These are phyloP conservation scores for Leptodermis oblonga DNA, from an alignment of 257 asterid genomes.

Conservation along the genomic window DNA sequence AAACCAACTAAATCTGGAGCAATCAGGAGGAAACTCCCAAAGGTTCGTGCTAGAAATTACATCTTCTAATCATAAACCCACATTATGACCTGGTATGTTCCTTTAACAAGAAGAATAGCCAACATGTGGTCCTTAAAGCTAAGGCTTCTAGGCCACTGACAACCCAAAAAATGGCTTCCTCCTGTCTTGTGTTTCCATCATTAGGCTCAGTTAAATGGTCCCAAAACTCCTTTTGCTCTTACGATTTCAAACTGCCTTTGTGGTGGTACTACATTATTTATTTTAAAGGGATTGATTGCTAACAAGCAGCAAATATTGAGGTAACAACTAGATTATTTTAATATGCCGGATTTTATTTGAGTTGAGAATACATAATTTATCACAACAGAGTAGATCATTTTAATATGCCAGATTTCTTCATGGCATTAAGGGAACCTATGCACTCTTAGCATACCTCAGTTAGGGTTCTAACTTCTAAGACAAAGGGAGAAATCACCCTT, in stretches of 20 bases:
- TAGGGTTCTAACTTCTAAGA: not conserved
- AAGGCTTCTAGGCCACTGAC: not conserved
- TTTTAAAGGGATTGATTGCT: not conserved
- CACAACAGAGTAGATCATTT: not conserved
- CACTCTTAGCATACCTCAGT: not conserved
- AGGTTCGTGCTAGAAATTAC: conserved; percentile 42
- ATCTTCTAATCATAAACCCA: conserved; percentile 7
- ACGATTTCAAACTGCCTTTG: not conserved
- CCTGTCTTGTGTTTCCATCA: not conserved
- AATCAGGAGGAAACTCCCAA: conserved; percentile 51
- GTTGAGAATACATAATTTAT: not conserved
- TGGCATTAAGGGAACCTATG: not conserved
- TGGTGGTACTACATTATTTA: not conserved
- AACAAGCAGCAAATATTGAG: not conserved
- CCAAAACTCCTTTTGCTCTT: not conserved
- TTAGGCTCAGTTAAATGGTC: not conserved
- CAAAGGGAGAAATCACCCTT: not conserved
- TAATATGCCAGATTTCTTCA: too few relatives aligned
- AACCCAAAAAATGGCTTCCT: not conserved
- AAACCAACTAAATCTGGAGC: conserved; percentile 37
- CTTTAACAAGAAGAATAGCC: not conserved
- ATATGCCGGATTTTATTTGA: not conserved
- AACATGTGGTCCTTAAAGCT: conserved; percentile 3
- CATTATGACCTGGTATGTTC: not conserved
- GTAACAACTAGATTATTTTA: not conserved